These are phyloP conservation scores for Trametes versicolor DNA, from an alignment of 1,284 basidiomycete genomes.

Conservation along the genomic window DNA sequence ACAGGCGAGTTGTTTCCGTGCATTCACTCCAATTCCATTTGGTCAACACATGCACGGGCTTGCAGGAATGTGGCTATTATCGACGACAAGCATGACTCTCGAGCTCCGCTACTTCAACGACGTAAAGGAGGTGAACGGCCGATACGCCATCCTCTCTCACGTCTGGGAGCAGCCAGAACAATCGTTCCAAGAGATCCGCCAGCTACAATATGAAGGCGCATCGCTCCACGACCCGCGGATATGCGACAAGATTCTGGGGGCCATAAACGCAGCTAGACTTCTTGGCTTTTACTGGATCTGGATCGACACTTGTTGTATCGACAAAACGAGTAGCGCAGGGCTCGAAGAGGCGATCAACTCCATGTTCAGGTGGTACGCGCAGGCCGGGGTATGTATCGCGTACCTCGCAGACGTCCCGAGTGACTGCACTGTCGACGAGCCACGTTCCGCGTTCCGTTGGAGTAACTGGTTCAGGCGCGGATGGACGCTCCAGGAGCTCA, in stretches of 20 bases:
- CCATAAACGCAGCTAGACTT: neutral
- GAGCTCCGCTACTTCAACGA: neutral
- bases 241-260: neutral
- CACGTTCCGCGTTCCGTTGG: neutral
- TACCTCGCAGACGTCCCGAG: constrained; percentile 1
- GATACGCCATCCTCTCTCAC: constrained; percentile 2
- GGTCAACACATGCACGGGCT: no score
- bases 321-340: no score
- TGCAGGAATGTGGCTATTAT: neutral
- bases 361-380: neutral
- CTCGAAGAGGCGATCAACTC: no score
- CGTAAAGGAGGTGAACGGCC: neutral
- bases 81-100: neutral
- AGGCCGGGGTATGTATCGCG: neutral
- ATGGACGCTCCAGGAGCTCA: no score
- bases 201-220: neutral
- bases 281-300: neutral
- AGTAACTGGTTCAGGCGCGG: neutral
- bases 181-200: neutral
- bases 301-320: neutral
- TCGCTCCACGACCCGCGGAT: neutral
- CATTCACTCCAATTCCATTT: no score
- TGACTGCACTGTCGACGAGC: neutral
- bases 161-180: constrained; percentile 2
- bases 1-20: no score